These are phyloP conservation scores for Candida orba DNA, from an alignment of 805 yeast species.

Conservation along the genomic window DNA sequence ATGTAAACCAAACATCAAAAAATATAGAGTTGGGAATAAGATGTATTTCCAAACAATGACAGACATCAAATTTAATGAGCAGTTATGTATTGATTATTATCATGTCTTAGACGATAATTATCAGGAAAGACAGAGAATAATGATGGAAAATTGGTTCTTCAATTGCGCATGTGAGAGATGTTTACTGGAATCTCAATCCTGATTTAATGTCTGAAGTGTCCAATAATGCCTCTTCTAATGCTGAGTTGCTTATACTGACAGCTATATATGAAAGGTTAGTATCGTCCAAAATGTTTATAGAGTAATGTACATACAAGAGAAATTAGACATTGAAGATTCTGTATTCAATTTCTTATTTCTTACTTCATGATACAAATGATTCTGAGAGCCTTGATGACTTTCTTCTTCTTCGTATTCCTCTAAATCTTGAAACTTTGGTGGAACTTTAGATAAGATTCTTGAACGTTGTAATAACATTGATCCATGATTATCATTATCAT, in stretches of 20 bases:
- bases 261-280: slow-evolving; percentile 7
- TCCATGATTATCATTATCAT: slow-evolving; percentile 4
- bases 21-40: slow-evolving; percentile 32
- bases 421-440: slow-evolving; percentile 12
- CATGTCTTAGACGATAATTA: slow-evolving; percentile 36
- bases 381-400: background rate
- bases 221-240: slow-evolving; percentile 34
- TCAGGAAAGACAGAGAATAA: slow-evolving; percentile 32
- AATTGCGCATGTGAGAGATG: slow-evolving; percentile 48
- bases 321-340: slow-evolving; percentile 23
- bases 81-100: slow-evolving; percentile 58
- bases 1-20: slow-evolving; percentile 49
- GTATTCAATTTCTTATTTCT: slow-evolving; percentile 6
- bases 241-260: slow-evolving; percentile 32
- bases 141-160: slow-evolving; percentile 54
- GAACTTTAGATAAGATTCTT: slow-evolving; percentile 16
- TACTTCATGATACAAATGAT: background rate
- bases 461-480: slow-evolving; percentile 21
- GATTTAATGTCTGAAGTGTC: slow-evolving; percentile 25
- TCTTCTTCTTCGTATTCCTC: slow-evolving; percentile 18
- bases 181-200: slow-evolving; percentile 13
- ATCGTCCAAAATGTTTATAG: background rate
- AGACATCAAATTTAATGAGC: slow-evolving; percentile 37
- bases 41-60: slow-evolving; percentile 36
- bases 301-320: slow-evolving; percentile 23